A percentile compares a stretch with the other conserved stretches of the same genome.
Evolutionary conservation across 164 flowering plant species (phyloP).

Genomic region (Umbilicus rupestris): DNA sequence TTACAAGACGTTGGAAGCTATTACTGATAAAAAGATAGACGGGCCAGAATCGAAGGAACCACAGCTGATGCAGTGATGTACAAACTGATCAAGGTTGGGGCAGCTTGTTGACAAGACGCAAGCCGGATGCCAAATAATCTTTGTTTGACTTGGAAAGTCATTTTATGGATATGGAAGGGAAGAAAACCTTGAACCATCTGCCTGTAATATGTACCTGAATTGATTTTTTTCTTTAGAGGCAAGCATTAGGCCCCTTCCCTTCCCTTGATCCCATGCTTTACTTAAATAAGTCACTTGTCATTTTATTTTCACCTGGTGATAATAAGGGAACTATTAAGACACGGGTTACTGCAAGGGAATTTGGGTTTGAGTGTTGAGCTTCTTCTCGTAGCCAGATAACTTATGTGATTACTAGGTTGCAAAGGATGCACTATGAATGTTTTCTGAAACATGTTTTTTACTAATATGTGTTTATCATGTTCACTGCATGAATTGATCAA

Average conservation of each 20-base stretch:
- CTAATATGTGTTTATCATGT: no score
- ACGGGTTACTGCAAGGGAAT: no score
- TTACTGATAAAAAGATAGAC: constrained; percentile 22
- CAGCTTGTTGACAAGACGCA: neutral
- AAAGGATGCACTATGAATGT: no score
- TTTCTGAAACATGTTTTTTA: no score
- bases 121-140: neutral
- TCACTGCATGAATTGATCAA: no score
- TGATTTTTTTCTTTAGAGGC: neutral
- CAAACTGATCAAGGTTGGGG: neutral
- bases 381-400: no score
- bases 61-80: neutral
- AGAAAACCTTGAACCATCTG: constrained; percentile 4
- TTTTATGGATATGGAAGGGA: neutral
- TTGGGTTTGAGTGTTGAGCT: no score
- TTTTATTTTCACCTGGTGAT: no score
- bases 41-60: constrained; percentile 16
- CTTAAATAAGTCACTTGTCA: no score
- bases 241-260: neutral
- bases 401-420: no score
- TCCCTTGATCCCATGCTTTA: neutral
- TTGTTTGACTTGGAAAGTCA: neutral
- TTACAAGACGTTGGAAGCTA: constrained; percentile 62
- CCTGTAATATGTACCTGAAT: neutral
- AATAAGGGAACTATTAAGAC: no score